Evolutionary conservation across 495 filamentous ascomycete genomes (phyloP), one percentile per base, ranked within the genome.

Genomic region (Corynascus novoguineensis): DNA sequence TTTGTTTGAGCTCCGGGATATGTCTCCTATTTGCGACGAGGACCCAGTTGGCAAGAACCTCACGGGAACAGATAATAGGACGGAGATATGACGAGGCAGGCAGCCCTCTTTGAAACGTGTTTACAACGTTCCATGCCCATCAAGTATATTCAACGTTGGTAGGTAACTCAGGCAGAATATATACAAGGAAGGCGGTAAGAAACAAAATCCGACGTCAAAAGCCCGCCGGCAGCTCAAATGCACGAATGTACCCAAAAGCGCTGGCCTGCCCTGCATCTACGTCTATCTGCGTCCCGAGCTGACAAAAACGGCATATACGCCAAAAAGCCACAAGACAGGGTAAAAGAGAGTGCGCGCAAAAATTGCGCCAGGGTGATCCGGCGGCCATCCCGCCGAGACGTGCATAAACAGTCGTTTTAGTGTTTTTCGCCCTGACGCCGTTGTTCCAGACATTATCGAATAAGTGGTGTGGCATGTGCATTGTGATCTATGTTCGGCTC

Each of bases 401-500:
- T 21, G 15, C 14, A 3, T 9, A 42, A 29, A 4, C 14, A 38
- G n/a, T 17, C 12, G n/a, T n/a, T n/a, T n/a, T n/a, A n/a, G n/a
- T n/a, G n/a, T n/a, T n/a, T 25, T 12, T 34, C 22, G 4, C 17
- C 34, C 46, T 19, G 38, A 50, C 38, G 55, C 55, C 55, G 22
- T 45, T 57, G 57, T 57, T 63, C 62, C 62, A 68, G 60, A 63
- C 65, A 68, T 68, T 63, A 63, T 51, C 49, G 59, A 64, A 59
- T 62, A 64, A 57, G 46, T 46, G 42, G 47, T 53, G 55, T 57
- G 27, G 17, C 34, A 65, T 63, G 31, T 59, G 61, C 58, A 61
- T 22, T 44, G 32, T 27, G 42, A 45, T 17, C 21, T 35, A 24
- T 28, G 47, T 8, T 15, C 19, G 22, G n/a, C 25, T 5, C 9